Conservation (phyloP, 805 yeast species). For the Yamadazyma akitaensis region DNA sequence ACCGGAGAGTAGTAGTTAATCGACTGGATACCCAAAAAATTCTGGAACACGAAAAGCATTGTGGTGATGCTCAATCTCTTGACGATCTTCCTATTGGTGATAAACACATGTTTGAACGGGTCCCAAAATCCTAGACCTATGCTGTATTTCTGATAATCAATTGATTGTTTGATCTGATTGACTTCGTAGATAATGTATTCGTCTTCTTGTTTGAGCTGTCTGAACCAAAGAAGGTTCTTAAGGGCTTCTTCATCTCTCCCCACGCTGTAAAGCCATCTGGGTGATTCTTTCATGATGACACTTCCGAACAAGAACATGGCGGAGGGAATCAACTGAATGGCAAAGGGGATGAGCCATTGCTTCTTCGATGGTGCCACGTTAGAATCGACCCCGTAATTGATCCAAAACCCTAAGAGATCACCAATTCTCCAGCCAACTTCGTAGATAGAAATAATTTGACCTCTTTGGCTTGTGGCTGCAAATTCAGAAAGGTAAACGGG, state of each 20-base stretch:
- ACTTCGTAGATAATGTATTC: constrained; percentile 42
- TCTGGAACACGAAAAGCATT: constrained; percentile 40
- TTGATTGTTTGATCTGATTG: constrained; percentile 23
- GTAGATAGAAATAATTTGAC: constrained; percentile 43
- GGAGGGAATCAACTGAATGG: constrained; percentile 44
- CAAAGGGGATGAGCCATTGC: constrained; percentile 50
- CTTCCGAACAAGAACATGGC: constrained; percentile 39
- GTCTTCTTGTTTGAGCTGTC: constrained; percentile 35
- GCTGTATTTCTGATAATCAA: constrained; percentile 21
- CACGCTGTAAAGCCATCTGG: constrained; percentile 39
- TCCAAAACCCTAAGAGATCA: constrained; percentile 47
- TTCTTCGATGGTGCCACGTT: constrained; percentile 25
- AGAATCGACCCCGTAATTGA: constrained; percentile 43
- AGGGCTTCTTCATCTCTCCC: constrained; percentile 35
- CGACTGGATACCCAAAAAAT: constrained; percentile 48
- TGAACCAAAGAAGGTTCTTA: constrained; percentile 33
- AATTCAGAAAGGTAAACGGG: constrained; percentile 47
- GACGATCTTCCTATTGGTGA: constrained; percentile 23
- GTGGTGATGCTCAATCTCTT: constrained; percentile 35
- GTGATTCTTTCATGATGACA: constrained; percentile 42
- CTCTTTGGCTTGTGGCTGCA: constrained; percentile 44
- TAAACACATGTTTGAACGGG: constrained; percentile 35
- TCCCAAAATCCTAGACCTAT: constrained; percentile 37
- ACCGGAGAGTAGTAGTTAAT: constrained; percentile 52
- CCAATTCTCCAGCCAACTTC: constrained; percentile 54